Base-by-base conservation (phyloP, 192 early-diverging fungal species). In the Backusella circina region DNA sequence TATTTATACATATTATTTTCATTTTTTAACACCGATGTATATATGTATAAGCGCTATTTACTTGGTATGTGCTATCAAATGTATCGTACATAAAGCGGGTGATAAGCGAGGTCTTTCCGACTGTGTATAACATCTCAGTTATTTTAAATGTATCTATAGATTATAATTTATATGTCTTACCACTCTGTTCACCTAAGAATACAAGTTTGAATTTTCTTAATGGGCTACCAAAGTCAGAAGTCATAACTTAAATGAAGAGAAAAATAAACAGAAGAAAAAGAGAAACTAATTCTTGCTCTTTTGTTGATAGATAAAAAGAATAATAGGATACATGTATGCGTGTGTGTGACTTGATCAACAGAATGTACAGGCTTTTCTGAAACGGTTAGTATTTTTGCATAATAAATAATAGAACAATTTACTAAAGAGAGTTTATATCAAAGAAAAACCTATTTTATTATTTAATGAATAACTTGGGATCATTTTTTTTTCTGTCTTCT, bases 201-300 rank as follows among this genome's bases (percentile, higher is more conserved):
- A 99, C 98, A 44, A 99, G 93, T 86, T 99, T 99, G 88, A 95
- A 98, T 83, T 98, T 97, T 77, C 88, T 87, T 51, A 93, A 85
- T 30, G 91, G 90, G 77, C 90, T 93, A 66, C 73, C 74, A 69
- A 79, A 79, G 9, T 75, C 74, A 37, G 67, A 67, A 67, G 47
- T 75, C 18, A 67, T 35, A 31, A 69, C 69, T 33, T 7, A 30
- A n/a, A 50, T 16, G 2, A 44, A 44, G 15, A 44, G 41, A 12
- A 15, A 44, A 13, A 44, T 3, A 67, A 18, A 44, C 4, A 13
- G 30, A 39, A 26, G 67, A 74, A 16, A 41, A 47, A 66, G 65
- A 31, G 10, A 15, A n/a, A n/a, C n/a, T 7, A 44, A 44, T 15
- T 44, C 41, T 44, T 35, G 33, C 33, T 35, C 5, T 35, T 35